Evolutionary conservation across 1,139 yeast species (phyloP).

Genomic region (Kodamaea plutei): DNA sequence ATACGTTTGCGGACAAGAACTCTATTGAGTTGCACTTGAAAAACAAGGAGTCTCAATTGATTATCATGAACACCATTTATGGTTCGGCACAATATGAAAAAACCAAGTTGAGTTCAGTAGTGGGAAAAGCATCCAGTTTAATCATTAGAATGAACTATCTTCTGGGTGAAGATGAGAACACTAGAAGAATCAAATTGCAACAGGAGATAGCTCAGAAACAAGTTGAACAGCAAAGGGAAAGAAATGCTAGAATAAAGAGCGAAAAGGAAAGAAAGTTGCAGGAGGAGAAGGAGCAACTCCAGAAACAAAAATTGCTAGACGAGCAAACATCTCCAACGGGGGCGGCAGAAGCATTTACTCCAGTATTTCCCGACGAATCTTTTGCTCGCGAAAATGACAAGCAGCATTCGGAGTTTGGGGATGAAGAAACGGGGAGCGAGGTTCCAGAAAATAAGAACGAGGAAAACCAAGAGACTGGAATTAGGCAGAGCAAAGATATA

Average conservation of each 20-base stretch:
- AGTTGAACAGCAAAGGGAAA: constrained; percentile 16
- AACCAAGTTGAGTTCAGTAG: constrained; percentile 9
- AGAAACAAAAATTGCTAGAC: not conserved
- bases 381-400: not conserved
- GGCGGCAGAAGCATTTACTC: not conserved
- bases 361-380: not conserved
- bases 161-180: constrained; percentile 10
- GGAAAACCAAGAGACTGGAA: not conserved
- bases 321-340: not conserved
- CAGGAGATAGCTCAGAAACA: constrained; percentile 19
- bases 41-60: constrained; percentile 8
- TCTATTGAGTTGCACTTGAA: constrained; percentile 6
- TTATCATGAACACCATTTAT: constrained; percentile 11
- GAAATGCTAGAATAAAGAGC: constrained; percentile 9
- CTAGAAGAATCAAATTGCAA: constrained; percentile 14
- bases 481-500: not conserved
- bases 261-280: constrained; percentile 2
- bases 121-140: constrained; percentile 15
- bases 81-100: constrained; percentile 6
- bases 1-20: constrained; percentile 6
- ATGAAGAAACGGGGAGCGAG: constrained; percentile 1
- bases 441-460: not conserved
- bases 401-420: not conserved
- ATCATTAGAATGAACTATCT: constrained; percentile 20
- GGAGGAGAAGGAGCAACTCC: not conserved